A percentile compares a stretch with the other conserved stretches of the same genome.
phyloP scores from a whole-genome alignment of 208 protist genomes.

The Leishmania tropica region DNA sequence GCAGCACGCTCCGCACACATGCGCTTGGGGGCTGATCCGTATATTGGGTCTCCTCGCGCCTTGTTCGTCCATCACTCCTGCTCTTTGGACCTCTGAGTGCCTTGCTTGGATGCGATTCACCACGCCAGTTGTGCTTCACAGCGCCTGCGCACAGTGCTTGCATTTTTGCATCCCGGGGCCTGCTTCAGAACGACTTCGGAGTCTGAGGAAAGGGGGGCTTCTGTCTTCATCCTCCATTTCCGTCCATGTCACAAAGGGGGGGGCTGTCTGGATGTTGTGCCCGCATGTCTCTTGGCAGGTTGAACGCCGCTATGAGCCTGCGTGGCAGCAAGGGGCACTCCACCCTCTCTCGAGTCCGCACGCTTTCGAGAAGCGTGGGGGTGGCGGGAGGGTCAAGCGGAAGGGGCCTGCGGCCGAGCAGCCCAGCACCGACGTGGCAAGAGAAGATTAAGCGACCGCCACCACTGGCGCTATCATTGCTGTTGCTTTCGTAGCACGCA shows the following conservation, averaged over 20 bases:
- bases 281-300: neutral
- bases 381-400: neutral
- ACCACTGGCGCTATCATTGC: neutral
- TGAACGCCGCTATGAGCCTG: neutral
- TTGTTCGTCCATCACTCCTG: neutral
- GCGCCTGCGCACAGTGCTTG: neutral
- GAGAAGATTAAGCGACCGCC: neutral
- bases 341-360: too few relatives aligned
- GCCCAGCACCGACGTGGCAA: neutral
- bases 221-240: neutral
- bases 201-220: neutral
- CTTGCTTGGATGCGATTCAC: neutral
- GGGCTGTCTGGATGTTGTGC: neutral
- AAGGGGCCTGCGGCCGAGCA: too few relatives aligned
- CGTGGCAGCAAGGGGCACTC: too few relatives aligned
- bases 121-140: neutral
- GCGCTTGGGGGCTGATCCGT: neutral
- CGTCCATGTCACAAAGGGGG: neutral
- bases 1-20: neutral
- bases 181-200: neutral
- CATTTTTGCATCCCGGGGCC: neutral
- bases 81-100: neutral
- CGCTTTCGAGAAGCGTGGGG: too few relatives aligned
- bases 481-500: neutral
- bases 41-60: neutral